phyloP scores from a whole-genome alignment of 352 stramenopile genomes.

The Pythium folliculosum region DNA sequence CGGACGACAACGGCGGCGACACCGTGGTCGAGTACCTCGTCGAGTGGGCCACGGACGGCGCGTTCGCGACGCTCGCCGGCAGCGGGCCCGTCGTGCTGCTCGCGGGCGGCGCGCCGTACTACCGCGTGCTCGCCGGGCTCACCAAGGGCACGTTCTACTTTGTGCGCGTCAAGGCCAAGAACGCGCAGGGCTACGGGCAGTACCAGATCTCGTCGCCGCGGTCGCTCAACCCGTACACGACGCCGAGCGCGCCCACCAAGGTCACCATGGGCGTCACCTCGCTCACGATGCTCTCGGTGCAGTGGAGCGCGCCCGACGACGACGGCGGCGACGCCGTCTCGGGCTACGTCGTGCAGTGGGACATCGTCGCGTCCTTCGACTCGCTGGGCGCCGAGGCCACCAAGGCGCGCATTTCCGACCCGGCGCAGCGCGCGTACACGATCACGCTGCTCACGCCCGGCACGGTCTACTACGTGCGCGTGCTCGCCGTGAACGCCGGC shows the following conservation, averaged over 20 bases:
- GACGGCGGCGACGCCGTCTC: conserved; percentile 90
- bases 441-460: conserved; percentile 84
- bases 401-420: conserved; percentile 57
- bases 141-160: conserved; percentile 73
- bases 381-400: conserved; percentile 68
- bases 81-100: conserved; percentile 52
- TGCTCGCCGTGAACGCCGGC: conserved; percentile 76
- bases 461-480: conserved; percentile 87
- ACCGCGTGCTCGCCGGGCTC: conserved; percentile 54
- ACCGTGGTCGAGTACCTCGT: conserved; percentile 91
- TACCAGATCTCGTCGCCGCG: conserved; percentile 88
- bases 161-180: conserved; percentile 67
- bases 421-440: conserved; percentile 69
- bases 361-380: conserved; percentile 87
- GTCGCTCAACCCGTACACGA: conserved; percentile 91
- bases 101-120: conserved; percentile 58
- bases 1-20: conserved; percentile 82
- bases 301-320: conserved; percentile 80
- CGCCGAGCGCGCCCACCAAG: conserved; percentile 83
- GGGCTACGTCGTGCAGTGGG: conserved; percentile 92
- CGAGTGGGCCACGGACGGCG: conserved; percentile 84
- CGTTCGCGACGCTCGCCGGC: conserved; percentile 58
- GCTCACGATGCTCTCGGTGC: conserved; percentile 91
- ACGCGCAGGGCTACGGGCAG: conserved; percentile 73
- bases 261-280: conserved; percentile 75